Base-by-base conservation (phyloP, 2,329 filamentous ascomycete species). In the Didymella lethalis region DNA sequence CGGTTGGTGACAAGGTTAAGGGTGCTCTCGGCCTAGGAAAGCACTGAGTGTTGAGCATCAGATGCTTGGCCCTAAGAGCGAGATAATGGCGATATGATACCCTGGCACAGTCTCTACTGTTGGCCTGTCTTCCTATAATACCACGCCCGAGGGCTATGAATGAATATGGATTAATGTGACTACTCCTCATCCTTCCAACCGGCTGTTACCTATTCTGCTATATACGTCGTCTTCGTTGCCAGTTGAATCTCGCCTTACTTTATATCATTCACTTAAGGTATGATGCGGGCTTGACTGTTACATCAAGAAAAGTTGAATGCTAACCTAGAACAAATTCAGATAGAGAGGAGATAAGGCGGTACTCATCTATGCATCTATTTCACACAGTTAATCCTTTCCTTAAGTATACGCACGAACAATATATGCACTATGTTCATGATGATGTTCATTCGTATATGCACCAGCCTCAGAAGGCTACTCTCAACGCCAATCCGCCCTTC, bases 1-100 rank as follows among this genome's bases (percentile, higher is more conserved):
- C 72, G 50, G 70, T 82, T 50, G 65, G 82, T 56, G 78, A 79
- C 68, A 82, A 82, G 74, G 77, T 81, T 68, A 81, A 83, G 80
- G 71, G 78, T 59, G 78, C 80, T 48, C 67, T 82, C 32, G 82
- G 82, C 29, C 61, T 81, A 28, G 77, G 78, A 66, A 79, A 80
- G 71, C 68, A 78, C 65, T 75, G 74, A 53, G 54, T 67, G 64
- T 59, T 58, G 41, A 4, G 28, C 32, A 41, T 18, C 51, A 46
- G 38, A 40, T 25, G 23, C 25, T 34, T n/a, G 20, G 36, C 6
- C 14, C 8, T 11, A 10, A 23, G 2, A 14, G n/a, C 4, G 34
- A 54, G 28, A 56, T 25, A 38, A 44, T 14, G 41, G 43, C 32
- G 41, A 52, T 52, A 43, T 51, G 61, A 59, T 52, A 53, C 57